Base-by-base conservation (phyloP, 1,284 basidiomycete genomes). In the Leccinum fuscescens region DNA sequence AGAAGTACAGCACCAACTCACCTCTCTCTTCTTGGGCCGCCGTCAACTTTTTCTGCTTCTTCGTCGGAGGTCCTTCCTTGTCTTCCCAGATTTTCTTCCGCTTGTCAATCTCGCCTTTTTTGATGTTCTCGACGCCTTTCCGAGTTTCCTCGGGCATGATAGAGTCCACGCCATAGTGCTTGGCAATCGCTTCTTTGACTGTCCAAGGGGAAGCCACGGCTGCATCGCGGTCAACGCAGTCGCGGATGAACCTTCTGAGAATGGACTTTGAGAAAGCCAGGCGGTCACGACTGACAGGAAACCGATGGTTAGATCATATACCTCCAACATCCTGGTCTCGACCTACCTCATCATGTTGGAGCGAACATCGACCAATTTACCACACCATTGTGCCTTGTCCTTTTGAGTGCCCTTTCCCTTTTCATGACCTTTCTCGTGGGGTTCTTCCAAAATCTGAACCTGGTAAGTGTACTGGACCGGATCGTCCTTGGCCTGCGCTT, bases 201-300 rank as follows among this genome's bases (percentile, higher is more conserved):
- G 88, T 88, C 96, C 96, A 99, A 3, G 96, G 95, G 0, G 93
- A 93, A 35, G 92, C 94, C 42, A 96, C 89, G 17, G 93, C 90
- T 12, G 94, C 83, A 63, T 96, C 94, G 54, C 96, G 88, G 66
- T 91, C 86, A 3, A 98, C 89, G 70, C 93, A 96, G 71, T 98
- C 96, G 63, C 93, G 90, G 56, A 99, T 90, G 77, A 96, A 98
- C 42, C 95, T 91, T 65, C 95, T 93, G 31, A 99, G 83, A 67
- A 98, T 96, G 14, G 95, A 94, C 74, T 98, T 97, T 49, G 94
- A 96, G 77, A 98, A 98, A 20, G 92, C 89, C 37, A 96, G 83
- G 60, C 96, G 92, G 74, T 99, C 96, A 63, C 96, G 93, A 71
- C 93, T 96, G 66, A 57, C 7, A 55, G 24, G 62, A 22, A 44